Conservation (phyloP, 179 eudicot species). For the Carnegiea gigantea region DNA sequence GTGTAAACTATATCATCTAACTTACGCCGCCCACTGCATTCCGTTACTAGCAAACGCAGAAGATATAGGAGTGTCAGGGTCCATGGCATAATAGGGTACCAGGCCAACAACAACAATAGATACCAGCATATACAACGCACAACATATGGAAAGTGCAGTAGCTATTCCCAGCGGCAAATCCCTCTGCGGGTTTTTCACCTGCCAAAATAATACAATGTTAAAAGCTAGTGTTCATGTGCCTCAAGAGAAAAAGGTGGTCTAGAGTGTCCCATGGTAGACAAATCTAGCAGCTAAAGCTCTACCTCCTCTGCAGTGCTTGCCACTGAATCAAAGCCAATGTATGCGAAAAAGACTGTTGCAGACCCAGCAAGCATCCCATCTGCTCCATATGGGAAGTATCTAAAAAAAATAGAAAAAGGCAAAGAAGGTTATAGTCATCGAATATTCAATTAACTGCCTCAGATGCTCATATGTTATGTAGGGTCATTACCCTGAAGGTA, state of each 20-base stretch:
- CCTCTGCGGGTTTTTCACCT: slow-evolving; percentile 91
- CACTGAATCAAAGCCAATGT: slow-evolving; percentile 91
- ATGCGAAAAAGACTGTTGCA: slow-evolving; percentile 93
- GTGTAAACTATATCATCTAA: slow-evolving; percentile 14
- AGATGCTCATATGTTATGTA: neutral
- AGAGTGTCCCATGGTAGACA: neutral
- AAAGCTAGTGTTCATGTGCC: neutral
- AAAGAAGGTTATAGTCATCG: neutral
- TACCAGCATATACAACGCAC: slow-evolving; percentile 82
- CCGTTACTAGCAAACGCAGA: slow-evolving; percentile 90
- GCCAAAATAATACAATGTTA: slow-evolving; percentile 17
- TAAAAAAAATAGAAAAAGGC: slow-evolving; percentile 19
- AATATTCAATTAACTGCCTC: neutral
- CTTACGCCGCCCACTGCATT: slow-evolving; percentile 97
- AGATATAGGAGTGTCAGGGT: slow-evolving; percentile 96
- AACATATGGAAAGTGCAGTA: slow-evolving; percentile 73
- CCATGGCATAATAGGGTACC: slow-evolving; percentile 90
- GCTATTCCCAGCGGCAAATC: slow-evolving; percentile 95
- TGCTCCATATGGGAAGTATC: slow-evolving; percentile 79
- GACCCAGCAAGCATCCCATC: slow-evolving; percentile 99
- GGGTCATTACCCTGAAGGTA: slow-evolving; percentile 65
- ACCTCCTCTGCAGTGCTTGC: slow-evolving; percentile 99
- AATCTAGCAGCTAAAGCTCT: neutral
- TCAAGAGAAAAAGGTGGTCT: slow-evolving; percentile 8
- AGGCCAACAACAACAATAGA: slow-evolving; percentile 86